These are phyloP conservation scores for Xylaria curta DNA, from an alignment of 495 filamentous ascomycete genomes.

Conservation along the genomic window DNA sequence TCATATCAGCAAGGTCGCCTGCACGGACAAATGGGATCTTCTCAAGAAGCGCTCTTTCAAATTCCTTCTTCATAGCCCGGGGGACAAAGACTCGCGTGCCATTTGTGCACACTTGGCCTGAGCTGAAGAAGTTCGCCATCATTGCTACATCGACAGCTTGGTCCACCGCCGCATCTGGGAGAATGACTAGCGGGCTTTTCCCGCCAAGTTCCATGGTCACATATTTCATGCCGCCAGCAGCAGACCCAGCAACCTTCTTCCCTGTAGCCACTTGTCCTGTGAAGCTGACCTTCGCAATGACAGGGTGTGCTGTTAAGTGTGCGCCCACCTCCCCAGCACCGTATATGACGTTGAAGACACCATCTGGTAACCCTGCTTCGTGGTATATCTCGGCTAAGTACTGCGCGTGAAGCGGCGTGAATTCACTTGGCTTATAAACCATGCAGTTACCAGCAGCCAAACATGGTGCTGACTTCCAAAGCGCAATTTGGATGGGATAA, in stretches of 20 bases:
- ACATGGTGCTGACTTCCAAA: slow-evolving; percentile 86
- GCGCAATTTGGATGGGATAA: slow-evolving; percentile 85
- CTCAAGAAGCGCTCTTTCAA: slow-evolving; percentile 67
- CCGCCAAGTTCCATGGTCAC: slow-evolving; percentile 87
- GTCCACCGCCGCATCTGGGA: slow-evolving; percentile 75
- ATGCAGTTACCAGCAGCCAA: slow-evolving; percentile 85
- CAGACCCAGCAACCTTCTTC: slow-evolving; percentile 72
- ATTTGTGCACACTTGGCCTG: slow-evolving; percentile 85
- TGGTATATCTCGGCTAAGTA: slow-evolving; percentile 72
- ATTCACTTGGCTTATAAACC: slow-evolving; percentile 86
- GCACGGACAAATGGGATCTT: slow-evolving; percentile 72
- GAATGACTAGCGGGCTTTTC: slow-evolving; percentile 74
- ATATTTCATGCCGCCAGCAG: slow-evolving; percentile 80
- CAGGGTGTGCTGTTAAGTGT: slow-evolving; percentile 69
- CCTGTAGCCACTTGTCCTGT: slow-evolving; percentile 84
- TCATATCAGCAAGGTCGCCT: slow-evolving; percentile 69
- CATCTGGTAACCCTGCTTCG: slow-evolving; percentile 75
- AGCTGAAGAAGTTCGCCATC: slow-evolving; percentile 88
- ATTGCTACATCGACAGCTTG: slow-evolving; percentile 79
- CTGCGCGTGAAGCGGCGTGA: slow-evolving; percentile 74
- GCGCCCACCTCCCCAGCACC: slow-evolving; percentile 74
- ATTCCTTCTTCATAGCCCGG: slow-evolving; percentile 62
- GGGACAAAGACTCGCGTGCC: slow-evolving; percentile 82
- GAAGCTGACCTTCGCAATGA: slow-evolving; percentile 80
- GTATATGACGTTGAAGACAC: slow-evolving; percentile 83